Conservation (phyloP, 1,284 basidiomycete genomes). For the Cerioporus squamosus region DNA sequence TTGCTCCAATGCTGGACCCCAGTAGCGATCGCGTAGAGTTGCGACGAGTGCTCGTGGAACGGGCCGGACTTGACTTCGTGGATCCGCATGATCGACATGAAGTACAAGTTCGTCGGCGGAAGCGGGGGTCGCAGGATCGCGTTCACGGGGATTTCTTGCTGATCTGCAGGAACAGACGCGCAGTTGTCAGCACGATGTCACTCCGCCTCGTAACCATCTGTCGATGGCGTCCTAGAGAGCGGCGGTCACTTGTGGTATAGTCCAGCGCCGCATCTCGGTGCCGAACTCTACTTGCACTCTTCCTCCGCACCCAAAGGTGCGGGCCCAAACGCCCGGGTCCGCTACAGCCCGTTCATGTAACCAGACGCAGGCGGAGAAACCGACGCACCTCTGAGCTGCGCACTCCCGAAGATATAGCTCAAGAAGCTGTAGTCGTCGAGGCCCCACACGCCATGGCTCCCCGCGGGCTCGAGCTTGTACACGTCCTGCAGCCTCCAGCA, state of each 20-base stretch:
- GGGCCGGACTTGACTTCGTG: constrained; percentile 84
- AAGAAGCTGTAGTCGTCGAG: constrained; percentile 94
- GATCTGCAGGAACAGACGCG: constrained; percentile 46
- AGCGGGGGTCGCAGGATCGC: constrained; percentile 57
- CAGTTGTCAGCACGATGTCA: neutral
- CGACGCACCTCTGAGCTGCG: constrained; percentile 80
- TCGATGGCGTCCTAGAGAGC: no score
- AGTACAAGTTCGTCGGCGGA: constrained; percentile 75
- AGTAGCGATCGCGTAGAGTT: constrained; percentile 85
- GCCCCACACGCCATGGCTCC: constrained; percentile 98
- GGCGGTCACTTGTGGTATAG: no score
- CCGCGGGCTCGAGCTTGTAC: constrained; percentile 94
- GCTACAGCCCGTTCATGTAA: no score
- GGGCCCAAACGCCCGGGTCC: no score
- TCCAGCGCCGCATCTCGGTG: no score
- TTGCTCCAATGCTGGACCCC: constrained; percentile 90
- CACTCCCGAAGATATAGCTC: constrained; percentile 92
- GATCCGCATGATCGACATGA: constrained; percentile 81
- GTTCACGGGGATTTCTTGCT: constrained; percentile 60
- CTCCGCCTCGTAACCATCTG: no score
- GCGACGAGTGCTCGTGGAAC: constrained; percentile 92
- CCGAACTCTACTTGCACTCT: no score
- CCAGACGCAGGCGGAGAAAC: no score
- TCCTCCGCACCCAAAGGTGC: no score
- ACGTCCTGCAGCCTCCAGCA: constrained; percentile 89